phyloP scores from a whole-genome alignment of 2,329 filamentous ascomycete species.

The Emmonsiellopsis sp. region DNA sequence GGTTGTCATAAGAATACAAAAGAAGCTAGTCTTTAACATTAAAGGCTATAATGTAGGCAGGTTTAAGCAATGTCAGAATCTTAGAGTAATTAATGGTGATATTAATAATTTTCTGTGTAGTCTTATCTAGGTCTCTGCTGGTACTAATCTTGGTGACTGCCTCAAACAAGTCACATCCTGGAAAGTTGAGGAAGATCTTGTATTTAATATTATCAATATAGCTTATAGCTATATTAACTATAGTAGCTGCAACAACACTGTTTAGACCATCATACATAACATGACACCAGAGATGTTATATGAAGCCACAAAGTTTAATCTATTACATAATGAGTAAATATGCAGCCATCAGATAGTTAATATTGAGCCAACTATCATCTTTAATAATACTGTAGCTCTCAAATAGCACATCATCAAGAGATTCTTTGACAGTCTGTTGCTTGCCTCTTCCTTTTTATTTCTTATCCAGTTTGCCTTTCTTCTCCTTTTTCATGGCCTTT shows the following conservation, averaged over 20 bases:
- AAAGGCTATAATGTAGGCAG: constrained; percentile 15
- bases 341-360: constrained; percentile 38
- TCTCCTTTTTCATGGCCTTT: constrained; percentile 16
- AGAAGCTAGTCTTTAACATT: constrained; percentile 38
- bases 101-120: constrained; percentile 17
- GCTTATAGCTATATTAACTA: constrained; percentile 34
- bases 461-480: constrained; percentile 21
- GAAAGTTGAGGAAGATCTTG: constrained; percentile 39
- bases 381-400: constrained; percentile 38
- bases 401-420: constrained; percentile 30
- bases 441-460: constrained; percentile 15
- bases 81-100: constrained; percentile 9
- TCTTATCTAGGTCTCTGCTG: constrained; percentile 24
- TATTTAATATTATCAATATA: constrained; percentile 32
- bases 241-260: constrained; percentile 34
- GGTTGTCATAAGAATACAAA: constrained; percentile 32
- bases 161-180: constrained; percentile 36
- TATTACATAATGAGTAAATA: constrained; percentile 31
- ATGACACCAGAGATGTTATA: constrained; percentile 35
- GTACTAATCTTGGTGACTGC: constrained; percentile 34
- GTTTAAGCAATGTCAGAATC: not conserved
- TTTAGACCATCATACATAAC: constrained; percentile 39
- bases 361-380: constrained; percentile 25
- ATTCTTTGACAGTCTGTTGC: constrained; percentile 10
- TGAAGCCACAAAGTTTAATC: constrained; percentile 28